These are phyloP conservation scores for Mycena galopus DNA, from an alignment of 768 basidiomycete genomes.

Conservation along the genomic window DNA sequence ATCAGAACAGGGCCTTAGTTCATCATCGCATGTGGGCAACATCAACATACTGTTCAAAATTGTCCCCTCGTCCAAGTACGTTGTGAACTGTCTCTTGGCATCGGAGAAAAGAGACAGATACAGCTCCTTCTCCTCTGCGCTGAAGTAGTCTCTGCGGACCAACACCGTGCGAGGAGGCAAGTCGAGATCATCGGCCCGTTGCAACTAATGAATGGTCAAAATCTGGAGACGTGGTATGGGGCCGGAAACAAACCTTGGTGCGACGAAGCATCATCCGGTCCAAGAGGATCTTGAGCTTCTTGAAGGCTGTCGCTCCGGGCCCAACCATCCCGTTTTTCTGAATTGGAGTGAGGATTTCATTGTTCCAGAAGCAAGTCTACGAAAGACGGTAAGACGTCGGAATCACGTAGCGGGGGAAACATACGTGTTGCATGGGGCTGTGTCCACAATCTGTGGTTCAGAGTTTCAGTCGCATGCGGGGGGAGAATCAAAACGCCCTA, in stretches of 20 bases:
- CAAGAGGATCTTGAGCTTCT: conserved; percentile 89
- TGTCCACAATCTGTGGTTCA: conserved; percentile 77
- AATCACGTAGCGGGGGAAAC: conserved; percentile 40
- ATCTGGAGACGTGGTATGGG: background rate
- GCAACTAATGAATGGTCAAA: conserved; percentile 65
- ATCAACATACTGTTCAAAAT: conserved; percentile 85
- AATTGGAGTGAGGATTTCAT: conserved; percentile 95
- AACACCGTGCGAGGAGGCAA: conserved; percentile 93
- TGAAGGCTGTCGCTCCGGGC: conserved; percentile 87
- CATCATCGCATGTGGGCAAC: background rate
- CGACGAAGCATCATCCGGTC: conserved; percentile 96
- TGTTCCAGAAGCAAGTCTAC: conserved; percentile 96
- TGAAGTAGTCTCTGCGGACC: conserved; percentile 92
- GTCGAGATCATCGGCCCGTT: conserved; percentile 96
- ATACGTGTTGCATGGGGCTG: conserved; percentile 85
- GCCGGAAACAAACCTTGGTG: conserved; percentile 71
- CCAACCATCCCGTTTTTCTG: conserved; percentile 90
- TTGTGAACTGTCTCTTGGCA: conserved; percentile 91
- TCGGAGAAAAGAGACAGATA: conserved; percentile 93
- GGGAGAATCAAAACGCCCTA: conserved; percentile 46
- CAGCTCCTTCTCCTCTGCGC: conserved; percentile 96
- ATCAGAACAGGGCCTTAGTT: conserved; percentile 19
- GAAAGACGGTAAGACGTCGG: conserved; percentile 11
- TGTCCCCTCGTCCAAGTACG: conserved; percentile 92
- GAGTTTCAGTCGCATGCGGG: conserved; percentile 2